Evolutionary conservation across 768 basidiomycete species (phyloP).

Genomic region (Suillus subluteus): DNA sequence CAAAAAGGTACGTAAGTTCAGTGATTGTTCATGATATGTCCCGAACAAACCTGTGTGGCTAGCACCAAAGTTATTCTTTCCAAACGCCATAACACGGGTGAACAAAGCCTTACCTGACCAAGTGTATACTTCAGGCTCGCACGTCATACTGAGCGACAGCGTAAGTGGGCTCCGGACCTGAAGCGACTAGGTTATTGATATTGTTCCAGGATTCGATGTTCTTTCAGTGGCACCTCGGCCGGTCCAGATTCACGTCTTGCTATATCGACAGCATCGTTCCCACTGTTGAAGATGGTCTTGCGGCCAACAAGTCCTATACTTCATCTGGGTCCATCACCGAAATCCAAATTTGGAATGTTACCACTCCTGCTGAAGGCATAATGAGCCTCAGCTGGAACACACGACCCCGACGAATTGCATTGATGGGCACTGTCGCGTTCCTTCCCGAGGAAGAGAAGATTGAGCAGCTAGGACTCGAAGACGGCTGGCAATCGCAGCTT

Average conservation of each 20-base stretch:
- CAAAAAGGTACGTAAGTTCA: neutral
- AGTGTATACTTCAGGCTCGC: conserved; percentile 8
- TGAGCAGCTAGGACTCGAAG: conserved; percentile 9
- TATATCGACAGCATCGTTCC: conserved; percentile 24
- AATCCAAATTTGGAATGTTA: conserved; percentile 26
- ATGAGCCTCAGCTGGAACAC: conserved; percentile 21
- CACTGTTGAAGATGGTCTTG: conserved; percentile 11
- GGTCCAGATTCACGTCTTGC: conserved; percentile 19
- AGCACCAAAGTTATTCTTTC: neutral
- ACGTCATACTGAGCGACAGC: conserved; percentile 4
- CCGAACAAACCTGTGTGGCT: neutral
- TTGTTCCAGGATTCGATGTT: conserved; percentile 27
- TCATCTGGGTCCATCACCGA: conserved; percentile 18
- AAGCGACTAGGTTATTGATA: neutral
- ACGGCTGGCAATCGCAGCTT: conserved; percentile 15
- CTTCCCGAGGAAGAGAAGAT: conserved; percentile 10
- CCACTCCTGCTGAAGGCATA: conserved; percentile 11
- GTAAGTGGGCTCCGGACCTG: neutral
- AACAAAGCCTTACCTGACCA: conserved; percentile 10
- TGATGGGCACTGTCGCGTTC: conserved; percentile 22
- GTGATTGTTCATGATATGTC: too few relatives aligned
- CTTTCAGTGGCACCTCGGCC: conserved; percentile 22
- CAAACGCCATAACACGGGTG: conserved; percentile 6
- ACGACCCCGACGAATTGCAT: conserved; percentile 18
- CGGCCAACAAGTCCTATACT: conserved; percentile 20